Conservation (phyloP, 441 rosid genomes). For the Corymbia citriodora region DNA sequence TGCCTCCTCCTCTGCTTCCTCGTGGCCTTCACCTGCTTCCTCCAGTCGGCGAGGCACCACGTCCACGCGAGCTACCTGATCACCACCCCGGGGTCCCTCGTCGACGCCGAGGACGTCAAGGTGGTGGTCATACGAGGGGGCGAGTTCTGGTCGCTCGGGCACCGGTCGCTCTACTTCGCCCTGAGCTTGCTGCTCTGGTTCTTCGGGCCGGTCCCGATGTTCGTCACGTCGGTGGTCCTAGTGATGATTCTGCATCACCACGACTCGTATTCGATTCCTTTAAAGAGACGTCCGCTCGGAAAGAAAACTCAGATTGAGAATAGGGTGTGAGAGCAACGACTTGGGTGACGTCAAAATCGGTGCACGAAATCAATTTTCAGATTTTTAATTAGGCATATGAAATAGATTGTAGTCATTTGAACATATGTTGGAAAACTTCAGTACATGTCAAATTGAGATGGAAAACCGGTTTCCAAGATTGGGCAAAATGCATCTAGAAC, state of each 20-base stretch:
- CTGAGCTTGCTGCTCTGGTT: constrained; percentile 65
- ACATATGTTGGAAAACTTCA: not conserved
- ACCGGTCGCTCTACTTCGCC: constrained; percentile 65
- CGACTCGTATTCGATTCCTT: constrained; percentile 40
- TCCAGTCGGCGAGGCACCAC: constrained; percentile 7
- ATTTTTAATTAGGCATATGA: not conserved
- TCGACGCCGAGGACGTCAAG: constrained; percentile 18
- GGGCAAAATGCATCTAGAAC: not conserved
- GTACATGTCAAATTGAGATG: not conserved
- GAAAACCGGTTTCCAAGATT: not conserved
- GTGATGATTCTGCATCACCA: constrained; percentile 40
- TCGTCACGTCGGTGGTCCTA: constrained; percentile 41
- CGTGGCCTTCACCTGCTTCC: constrained; percentile 5
- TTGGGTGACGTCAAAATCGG: not conserved
- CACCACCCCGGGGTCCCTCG: not conserved
- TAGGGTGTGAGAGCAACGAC: not conserved
- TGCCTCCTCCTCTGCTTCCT: constrained; percentile 4
- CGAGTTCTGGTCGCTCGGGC: constrained; percentile 62
- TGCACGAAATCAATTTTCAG: not conserved
- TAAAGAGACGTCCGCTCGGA: constrained; percentile 23
- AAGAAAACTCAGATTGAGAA: not conserved
- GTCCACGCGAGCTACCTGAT: constrained; percentile 5
- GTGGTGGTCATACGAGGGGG: constrained; percentile 50
- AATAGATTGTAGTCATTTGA: not conserved
- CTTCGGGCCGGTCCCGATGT: constrained; percentile 77